Conservation (phyloP, 2,329 filamentous ascomycete genomes). For the Paecilomyces dactylethromorphus region DNA sequence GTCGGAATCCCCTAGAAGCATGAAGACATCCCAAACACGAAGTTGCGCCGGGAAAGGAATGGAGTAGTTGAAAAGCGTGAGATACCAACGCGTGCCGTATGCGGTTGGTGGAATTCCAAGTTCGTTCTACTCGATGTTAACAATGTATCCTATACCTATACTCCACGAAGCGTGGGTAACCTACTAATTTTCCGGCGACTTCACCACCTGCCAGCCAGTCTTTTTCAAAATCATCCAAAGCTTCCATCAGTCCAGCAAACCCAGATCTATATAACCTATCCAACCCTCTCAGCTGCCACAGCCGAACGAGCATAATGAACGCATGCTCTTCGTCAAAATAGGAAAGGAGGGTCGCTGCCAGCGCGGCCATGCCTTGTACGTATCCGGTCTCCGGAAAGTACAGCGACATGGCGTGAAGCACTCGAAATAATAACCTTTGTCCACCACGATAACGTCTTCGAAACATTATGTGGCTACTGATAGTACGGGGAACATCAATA, state of each 20-base stretch:
- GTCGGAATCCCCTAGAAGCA: conserved; percentile 78
- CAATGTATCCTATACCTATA: neutral
- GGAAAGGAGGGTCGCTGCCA: conserved; percentile 86
- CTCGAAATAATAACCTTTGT: conserved; percentile 83
- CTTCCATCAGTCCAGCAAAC: conserved; percentile 80
- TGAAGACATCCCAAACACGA: conserved; percentile 95
- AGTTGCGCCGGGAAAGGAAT: conserved; percentile 92
- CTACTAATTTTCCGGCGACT: conserved; percentile 72
- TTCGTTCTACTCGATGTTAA: conserved; percentile 49
- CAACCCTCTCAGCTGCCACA: conserved; percentile 85
- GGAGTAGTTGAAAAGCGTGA: conserved; percentile 95
- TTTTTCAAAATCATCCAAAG: conserved; percentile 75
- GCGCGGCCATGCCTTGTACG: conserved; percentile 93
- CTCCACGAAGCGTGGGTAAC: conserved; percentile 23
- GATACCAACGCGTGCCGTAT: conserved; percentile 96
- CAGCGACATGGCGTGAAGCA: conserved; percentile 83
- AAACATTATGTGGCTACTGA: conserved; percentile 97
- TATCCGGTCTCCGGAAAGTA: conserved; percentile 91
- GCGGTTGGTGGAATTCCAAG: conserved; percentile 77
- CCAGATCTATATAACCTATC: conserved; percentile 77
- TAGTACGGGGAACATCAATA: conserved; percentile 89
- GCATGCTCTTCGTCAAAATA: conserved; percentile 94
- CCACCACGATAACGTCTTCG: conserved; percentile 83
- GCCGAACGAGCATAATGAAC: conserved; percentile 92
- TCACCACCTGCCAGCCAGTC: conserved; percentile 74